Evolutionary conservation across 805 yeast genomes (phyloP).

Genomic region (Lachancea cidri): DNA sequence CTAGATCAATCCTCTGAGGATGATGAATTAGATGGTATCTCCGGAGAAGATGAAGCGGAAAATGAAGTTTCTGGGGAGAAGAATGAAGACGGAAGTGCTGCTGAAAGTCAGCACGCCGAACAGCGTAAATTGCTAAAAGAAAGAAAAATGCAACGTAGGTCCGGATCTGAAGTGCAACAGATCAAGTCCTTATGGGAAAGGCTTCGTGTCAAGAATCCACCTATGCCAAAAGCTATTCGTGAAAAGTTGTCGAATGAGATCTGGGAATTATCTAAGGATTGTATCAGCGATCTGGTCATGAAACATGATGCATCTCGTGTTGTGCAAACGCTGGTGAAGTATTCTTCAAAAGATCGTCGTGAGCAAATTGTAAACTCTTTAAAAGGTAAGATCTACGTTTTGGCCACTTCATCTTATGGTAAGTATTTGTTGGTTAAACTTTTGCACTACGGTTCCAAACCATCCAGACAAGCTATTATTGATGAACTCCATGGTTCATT

Average conservation of each 20-base stretch:
- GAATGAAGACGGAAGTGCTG: constrained; percentile 27
- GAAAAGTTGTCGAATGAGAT: constrained; percentile 75
- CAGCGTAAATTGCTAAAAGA: constrained; percentile 74
- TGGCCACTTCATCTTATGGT: constrained; percentile 92
- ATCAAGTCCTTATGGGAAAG: constrained; percentile 90
- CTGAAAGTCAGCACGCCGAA: constrained; percentile 61
- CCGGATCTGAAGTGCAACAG: constrained; percentile 80
- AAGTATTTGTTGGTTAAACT: constrained; percentile 84
- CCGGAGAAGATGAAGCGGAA: constrained; percentile 27
- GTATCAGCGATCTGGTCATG: constrained; percentile 76
- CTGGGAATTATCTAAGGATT: constrained; percentile 76
- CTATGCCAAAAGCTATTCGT: constrained; percentile 70
- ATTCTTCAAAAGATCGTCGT: constrained; percentile 75
- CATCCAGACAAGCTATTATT: constrained; percentile 67
- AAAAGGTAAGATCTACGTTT: constrained; percentile 68
- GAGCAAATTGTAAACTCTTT: constrained; percentile 60
- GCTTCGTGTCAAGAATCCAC: constrained; percentile 78
- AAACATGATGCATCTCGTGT: constrained; percentile 97
- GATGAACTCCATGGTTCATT: constrained; percentile 86
- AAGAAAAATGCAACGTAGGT: constrained; percentile 79
- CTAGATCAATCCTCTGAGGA: constrained; percentile 12
- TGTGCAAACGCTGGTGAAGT: constrained; percentile 88
- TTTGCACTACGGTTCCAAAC: constrained; percentile 86
- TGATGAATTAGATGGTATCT: constrained; percentile 23
- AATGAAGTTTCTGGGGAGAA: constrained; percentile 30